Evolutionary conservation across 106 monocot genomes (phyloP).

Genomic region (Dioscorea dumetorum): DNA sequence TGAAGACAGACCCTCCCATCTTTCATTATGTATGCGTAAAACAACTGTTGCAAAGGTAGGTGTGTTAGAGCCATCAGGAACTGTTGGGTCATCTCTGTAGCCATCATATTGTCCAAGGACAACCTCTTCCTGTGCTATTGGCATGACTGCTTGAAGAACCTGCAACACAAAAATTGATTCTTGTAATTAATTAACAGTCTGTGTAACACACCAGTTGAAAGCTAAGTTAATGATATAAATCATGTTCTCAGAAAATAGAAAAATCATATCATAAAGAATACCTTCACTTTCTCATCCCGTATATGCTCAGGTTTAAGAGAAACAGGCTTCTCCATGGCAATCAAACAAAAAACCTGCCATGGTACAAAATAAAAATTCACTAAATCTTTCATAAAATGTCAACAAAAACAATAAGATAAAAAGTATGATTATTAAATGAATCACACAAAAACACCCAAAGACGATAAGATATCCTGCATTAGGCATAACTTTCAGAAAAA

Average conservation of each 20-base stretch:
- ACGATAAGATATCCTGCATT: too few species aligned
- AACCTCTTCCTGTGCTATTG: slow-evolving; percentile 75
- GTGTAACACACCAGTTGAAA: not conserved
- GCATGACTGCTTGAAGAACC: slow-evolving; percentile 95
- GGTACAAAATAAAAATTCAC: too few species aligned
- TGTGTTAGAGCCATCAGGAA: slow-evolving; percentile 78
- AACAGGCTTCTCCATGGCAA: slow-evolving; percentile 99
- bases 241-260: not conserved
- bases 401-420: too few species aligned
- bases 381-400: too few species aligned
- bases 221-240: not conserved
- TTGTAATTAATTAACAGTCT: too few species aligned
- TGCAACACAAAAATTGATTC: slow-evolving; percentile 15
- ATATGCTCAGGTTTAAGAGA: slow-evolving; percentile 97
- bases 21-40: slow-evolving; percentile 88
- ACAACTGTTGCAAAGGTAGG: slow-evolving; percentile 90
- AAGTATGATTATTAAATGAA: too few species aligned
- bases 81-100: slow-evolving; percentile 92
- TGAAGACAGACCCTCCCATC: slow-evolving; percentile 86
- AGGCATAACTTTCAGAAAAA: too few species aligned
- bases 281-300: slow-evolving; percentile 99
- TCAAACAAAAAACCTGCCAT: slow-evolving; percentile 90
- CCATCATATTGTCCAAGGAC: slow-evolving; percentile 98
- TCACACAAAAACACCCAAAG: too few species aligned
- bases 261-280: not conserved